Evolutionary conservation across 371 early-diverging fungal species (phyloP), one percentile per base, ranked within the genome.

Genomic region (Circinella minor): DNA sequence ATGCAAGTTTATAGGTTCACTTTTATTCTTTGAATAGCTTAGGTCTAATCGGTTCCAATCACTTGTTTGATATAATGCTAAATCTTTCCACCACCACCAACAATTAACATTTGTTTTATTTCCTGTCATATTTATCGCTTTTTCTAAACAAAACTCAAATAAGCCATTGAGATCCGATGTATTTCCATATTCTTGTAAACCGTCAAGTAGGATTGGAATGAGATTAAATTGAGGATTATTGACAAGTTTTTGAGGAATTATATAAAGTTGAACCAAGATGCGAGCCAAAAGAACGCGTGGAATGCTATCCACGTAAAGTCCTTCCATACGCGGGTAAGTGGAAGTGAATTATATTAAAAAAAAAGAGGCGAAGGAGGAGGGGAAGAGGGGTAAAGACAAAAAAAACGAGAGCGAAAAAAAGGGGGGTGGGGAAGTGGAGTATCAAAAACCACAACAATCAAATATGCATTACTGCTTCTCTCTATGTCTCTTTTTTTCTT

Each of bases 121-220:
- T 14, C 27, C 59, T 18, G 49, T 36, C 14, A n/a, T 15, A 20
- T 15, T 68, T 63, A 71, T n/a, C 43, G 66, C 46, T 43, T 69
- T 55, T 54, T 59, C 60, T 34, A 61, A 39, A 47, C 82, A 82
- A 57, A 77, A 80, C 34, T 73, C 60, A 6, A 82, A 64, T 61
- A 82, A 77, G 49, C 74, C 82, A 65, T 80, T 62, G 18, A 82
- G 46, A 65, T 82, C 72, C 18, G 63, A 63, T 43, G 79, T 73
- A 7, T 77, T 48, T 17, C 82, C 82, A 49, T 71, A 78, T 20
- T 70, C 47, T 57, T 75, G 71, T 55, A 82, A 69, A 38, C 71
- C 82, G n/a, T 69, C 71, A 39, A 69, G 46, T 9, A 82, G 63
- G 14, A 76, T 63, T 7, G 62, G 36, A 13, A 79, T 27, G 3